These are phyloP conservation scores for Ehretia macrophylla DNA, from an alignment of 257 asterid genomes.

Conservation along the genomic window DNA sequence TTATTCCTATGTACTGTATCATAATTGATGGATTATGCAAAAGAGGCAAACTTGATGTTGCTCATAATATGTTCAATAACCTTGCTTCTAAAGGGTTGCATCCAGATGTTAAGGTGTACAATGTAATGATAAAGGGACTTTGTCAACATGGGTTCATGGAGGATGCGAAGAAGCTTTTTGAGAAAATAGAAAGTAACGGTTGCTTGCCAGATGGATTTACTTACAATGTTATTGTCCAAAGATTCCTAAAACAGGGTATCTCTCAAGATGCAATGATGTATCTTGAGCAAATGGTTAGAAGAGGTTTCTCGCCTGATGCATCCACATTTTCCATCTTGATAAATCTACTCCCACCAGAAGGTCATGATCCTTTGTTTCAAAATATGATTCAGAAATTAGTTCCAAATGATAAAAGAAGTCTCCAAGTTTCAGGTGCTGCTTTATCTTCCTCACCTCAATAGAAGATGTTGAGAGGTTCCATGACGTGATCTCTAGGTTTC, in stretches of 20 bases:
- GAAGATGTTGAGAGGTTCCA: too few species aligned
- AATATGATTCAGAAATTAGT: too few species aligned
- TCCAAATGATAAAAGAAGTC: too few species aligned
- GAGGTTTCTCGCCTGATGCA: conserved; percentile 3
- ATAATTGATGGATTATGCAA: conserved; percentile 11
- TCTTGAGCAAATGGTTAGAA: conserved; percentile 17
- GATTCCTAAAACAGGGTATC: conserved; percentile 1
- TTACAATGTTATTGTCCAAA: conserved; percentile 7
- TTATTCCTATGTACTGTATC: not conserved
- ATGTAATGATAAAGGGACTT: not conserved
- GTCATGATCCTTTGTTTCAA: not conserved
- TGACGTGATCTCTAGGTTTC: too few species aligned
- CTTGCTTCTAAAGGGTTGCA: not conserved
- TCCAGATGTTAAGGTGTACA: not conserved
- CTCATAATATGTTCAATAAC: not conserved
- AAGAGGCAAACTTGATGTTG: not conserved
- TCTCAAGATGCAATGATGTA: not conserved
- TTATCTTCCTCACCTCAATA: too few species aligned
- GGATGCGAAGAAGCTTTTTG: conserved; percentile 13
- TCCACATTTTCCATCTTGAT: not conserved
- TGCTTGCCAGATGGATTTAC: not conserved
- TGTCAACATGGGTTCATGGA: conserved; percentile 9
- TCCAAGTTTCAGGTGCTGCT: too few species aligned
- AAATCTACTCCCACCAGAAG: not conserved
- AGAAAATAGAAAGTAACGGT: conserved; percentile 4